Evolutionary conservation across 202 grass and related monocot species (phyloP).

Genomic region (Carex arenaria): DNA sequence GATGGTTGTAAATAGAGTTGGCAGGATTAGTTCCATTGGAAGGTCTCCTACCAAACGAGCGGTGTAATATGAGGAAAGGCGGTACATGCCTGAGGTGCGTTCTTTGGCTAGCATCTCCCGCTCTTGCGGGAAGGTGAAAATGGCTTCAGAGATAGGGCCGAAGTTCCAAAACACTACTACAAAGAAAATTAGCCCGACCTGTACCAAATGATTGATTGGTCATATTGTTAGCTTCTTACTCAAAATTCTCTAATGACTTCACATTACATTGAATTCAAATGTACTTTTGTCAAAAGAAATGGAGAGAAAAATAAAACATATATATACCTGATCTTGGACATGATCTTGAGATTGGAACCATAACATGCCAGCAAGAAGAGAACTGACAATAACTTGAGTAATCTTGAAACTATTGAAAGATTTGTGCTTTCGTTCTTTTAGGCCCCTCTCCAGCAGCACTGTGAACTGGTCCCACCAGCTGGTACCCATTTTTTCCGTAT

Average conservation of each 20-base stretch:
- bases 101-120: conserved; percentile 41
- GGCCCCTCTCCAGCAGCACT: conserved; percentile 31
- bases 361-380: conserved; percentile 28
- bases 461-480: conserved; percentile 44
- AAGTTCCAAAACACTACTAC: conserved; percentile 31
- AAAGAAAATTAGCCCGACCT: conserved; percentile 38
- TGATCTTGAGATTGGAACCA: conserved; percentile 34
- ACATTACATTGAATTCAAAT: not conserved
- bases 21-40: conserved; percentile 42
- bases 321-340: conserved; percentile 38
- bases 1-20: conserved; percentile 26
- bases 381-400: conserved; percentile 9
- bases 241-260: not conserved
- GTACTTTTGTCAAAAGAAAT: too few species aligned
- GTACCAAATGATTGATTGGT: not conserved
- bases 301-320: not conserved
- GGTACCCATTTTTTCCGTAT: conserved; percentile 21
- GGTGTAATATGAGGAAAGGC: conserved; percentile 34
- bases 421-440: conserved; percentile 45
- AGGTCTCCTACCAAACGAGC: conserved; percentile 28
- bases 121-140: conserved; percentile 42
- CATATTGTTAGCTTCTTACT: not conserved
- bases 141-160: conserved; percentile 20
- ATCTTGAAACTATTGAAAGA: conserved; percentile 30
- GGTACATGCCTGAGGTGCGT: conserved; percentile 37